Evolutionary conservation across 805 yeast species (phyloP).

Genomic region (Scheffersomyces coipomensis): DNA sequence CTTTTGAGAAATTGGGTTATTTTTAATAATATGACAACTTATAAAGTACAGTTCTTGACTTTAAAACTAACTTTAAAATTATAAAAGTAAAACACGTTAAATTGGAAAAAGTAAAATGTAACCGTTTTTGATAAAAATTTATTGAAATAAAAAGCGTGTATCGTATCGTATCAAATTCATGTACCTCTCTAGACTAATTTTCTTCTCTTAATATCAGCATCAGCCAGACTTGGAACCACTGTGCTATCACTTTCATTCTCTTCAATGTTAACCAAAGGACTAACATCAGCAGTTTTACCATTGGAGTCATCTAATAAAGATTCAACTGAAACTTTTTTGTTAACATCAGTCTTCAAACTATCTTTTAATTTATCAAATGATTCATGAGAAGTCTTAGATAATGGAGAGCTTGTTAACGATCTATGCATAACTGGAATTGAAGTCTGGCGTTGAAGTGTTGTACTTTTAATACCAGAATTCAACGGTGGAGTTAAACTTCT

Average conservation of each 20-base stretch:
- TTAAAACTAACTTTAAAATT: no score
- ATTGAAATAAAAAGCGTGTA: no score
- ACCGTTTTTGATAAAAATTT: no score
- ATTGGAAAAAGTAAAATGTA: not conserved
- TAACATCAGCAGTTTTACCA: constrained; percentile 6
- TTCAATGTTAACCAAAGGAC: constrained; percentile 3
- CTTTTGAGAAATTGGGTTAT: no score
- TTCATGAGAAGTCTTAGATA: constrained; percentile 5
- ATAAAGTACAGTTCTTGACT: no score
- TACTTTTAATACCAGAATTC: not conserved
- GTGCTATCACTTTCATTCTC: constrained; percentile 4
- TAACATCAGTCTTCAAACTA: constrained; percentile 1
- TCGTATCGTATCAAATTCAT: no score
- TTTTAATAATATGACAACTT: no score
- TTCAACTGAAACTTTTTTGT: constrained; percentile 20
- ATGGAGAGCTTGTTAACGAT: constrained; percentile 16
- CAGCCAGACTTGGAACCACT: constrained; percentile 1
- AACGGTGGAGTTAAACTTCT: constrained; percentile 11
- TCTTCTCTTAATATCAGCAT: constrained; percentile 5
- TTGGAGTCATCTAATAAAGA: constrained; percentile 19
- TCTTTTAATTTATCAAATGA: constrained; percentile 3
- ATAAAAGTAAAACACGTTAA: no score
- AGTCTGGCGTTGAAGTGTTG: not conserved
- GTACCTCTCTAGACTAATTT: constrained; percentile 1
- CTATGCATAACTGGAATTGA: constrained; percentile 5